phyloP scores from a whole-genome alignment of 2,329 filamentous ascomycete species.

The Pseudogymnoascus sp. region DNA sequence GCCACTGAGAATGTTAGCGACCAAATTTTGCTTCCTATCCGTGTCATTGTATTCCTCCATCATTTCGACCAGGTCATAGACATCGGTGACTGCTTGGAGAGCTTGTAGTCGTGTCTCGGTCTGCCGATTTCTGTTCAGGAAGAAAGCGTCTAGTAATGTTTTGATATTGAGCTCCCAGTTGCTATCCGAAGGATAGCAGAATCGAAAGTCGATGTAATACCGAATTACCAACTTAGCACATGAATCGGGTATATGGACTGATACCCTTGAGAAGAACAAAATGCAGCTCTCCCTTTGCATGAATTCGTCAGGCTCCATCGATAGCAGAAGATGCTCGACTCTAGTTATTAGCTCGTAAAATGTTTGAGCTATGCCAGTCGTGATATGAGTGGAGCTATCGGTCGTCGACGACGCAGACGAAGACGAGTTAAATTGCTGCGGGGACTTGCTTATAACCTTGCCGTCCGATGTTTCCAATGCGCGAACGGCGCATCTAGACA shows the following conservation, averaged over 20 bases:
- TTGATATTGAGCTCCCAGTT: slow-evolving; percentile 59
- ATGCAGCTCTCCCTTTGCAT: slow-evolving; percentile 60
- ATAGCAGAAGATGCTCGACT: slow-evolving; percentile 30
- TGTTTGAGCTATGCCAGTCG: slow-evolving; percentile 22
- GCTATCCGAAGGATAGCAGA: slow-evolving; percentile 62
- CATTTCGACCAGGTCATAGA: slow-evolving; percentile 39
- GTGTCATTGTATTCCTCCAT: slow-evolving; percentile 51
- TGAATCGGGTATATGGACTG: slow-evolving; percentile 54
- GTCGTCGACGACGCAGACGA: slow-evolving; percentile 11
- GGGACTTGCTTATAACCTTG: slow-evolving; percentile 18
- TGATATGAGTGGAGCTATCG: slow-evolving; percentile 18
- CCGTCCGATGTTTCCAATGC: slow-evolving; percentile 25
- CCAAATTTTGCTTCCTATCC: slow-evolving; percentile 49
- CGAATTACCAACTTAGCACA: slow-evolving; percentile 56
- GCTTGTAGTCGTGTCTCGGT: slow-evolving; percentile 55
- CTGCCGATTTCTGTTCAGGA: slow-evolving; percentile 52
- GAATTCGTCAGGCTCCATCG: slow-evolving; percentile 40
- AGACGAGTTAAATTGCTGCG: slow-evolving; percentile 12
- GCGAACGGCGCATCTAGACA: slow-evolving; percentile 41
- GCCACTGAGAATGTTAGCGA: slow-evolving; percentile 52
- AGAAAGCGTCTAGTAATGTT: slow-evolving; percentile 54
- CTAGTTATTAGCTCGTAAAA: slow-evolving; percentile 25
- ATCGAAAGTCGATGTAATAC: slow-evolving; percentile 60
- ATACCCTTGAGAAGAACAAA: slow-evolving; percentile 56
- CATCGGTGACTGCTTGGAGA: slow-evolving; percentile 48